Percentiles rank a stretch among this genome's conserved stretches.
These are phyloP conservation scores for Fraxinus excelsior DNA, from an alignment of 257 asterid genomes.

Conservation along the genomic window DNA sequence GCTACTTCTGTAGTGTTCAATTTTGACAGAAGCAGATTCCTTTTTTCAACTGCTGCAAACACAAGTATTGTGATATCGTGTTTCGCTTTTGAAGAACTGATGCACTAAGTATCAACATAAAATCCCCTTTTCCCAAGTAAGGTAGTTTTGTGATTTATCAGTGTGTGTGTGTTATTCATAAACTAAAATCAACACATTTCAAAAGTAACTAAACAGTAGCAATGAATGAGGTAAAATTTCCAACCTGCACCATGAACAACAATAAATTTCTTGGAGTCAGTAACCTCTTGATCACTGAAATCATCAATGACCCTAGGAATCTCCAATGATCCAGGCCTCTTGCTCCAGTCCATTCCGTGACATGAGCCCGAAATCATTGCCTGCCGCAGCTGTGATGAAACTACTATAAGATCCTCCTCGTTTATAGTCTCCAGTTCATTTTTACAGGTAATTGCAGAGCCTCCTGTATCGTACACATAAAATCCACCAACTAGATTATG, in stretches of 20 bases:
- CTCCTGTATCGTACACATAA: constrained; percentile 52
- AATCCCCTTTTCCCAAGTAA: not conserved
- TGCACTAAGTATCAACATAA: not conserved
- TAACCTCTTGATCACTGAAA: constrained; percentile 39
- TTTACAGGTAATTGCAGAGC: constrained; percentile 89
- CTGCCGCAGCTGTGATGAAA: constrained; percentile 76
- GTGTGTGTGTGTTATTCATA: not conserved
- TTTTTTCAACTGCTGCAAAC: not conserved
- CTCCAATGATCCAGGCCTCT: constrained; percentile 63
- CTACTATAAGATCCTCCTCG: constrained; percentile 58
- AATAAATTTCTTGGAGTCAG: constrained; percentile 52
- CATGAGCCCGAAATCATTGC: constrained; percentile 56
- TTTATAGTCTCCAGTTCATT: constrained; percentile 78
- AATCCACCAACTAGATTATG: constrained; percentile 7
- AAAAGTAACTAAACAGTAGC: constrained; percentile 6
- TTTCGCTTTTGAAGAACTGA: not conserved
- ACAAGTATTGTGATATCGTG: not conserved
- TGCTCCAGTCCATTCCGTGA: constrained; percentile 95
- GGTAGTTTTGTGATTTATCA: not conserved
- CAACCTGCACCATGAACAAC: constrained; percentile 98
- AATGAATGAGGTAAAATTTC: constrained; percentile 25
- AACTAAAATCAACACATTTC: not conserved
- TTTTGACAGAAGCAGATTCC: not conserved
- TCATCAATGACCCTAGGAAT: constrained; percentile 40
- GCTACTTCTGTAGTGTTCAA: constrained; percentile 13